These are phyloP conservation scores for Pythium insidiosum DNA, from an alignment of 352 stramenopile species.

Conservation along the genomic window DNA sequence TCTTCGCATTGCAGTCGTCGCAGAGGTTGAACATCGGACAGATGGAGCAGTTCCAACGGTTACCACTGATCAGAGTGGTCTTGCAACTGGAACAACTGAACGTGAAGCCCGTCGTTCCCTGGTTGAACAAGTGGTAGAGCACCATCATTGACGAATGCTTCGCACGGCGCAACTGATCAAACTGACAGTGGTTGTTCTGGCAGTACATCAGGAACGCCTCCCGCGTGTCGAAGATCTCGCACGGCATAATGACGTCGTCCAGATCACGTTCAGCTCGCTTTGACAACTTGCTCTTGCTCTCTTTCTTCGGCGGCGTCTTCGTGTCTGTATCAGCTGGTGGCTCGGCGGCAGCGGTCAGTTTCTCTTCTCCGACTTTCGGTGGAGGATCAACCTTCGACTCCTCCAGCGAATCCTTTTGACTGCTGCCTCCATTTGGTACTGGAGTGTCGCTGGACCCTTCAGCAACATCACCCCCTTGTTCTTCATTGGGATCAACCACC, in stretches of 20 bases:
- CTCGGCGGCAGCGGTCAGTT: too few species aligned
- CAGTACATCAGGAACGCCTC: slow-evolving; percentile 88
- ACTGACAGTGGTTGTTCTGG: slow-evolving; percentile 85
- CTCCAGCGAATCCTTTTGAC: not conserved
- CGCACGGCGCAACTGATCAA: slow-evolving; percentile 71
- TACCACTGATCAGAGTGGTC: slow-evolving; percentile 91
- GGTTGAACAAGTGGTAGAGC: slow-evolving; percentile 85
- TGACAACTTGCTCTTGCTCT: slow-evolving; percentile 25
- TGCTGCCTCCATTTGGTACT: not conserved
- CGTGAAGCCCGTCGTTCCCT: slow-evolving; percentile 96
- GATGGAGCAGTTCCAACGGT: slow-evolving; percentile 94
- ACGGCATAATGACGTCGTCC: slow-evolving; percentile 94
- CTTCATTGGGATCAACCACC: slow-evolving; percentile 43
- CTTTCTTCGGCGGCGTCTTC: slow-evolving; percentile 11
- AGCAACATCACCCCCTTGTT: slow-evolving; percentile 6
- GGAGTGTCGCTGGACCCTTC: slow-evolving; percentile 10
- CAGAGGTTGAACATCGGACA: slow-evolving; percentile 96
- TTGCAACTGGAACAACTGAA: slow-evolving; percentile 94
- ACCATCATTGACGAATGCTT: slow-evolving; percentile 86
- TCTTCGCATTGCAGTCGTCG: slow-evolving; percentile 90
- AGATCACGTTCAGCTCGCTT: slow-evolving; percentile 40
- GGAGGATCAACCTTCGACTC: slow-evolving; percentile 5
- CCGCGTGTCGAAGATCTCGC: slow-evolving; percentile 93
- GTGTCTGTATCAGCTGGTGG: slow-evolving; percentile 6
- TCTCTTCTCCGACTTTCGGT: too few species aligned